Base-by-base conservation (phyloP, 2,329 filamentous ascomycete species). In the Penicillium sp. region DNA sequence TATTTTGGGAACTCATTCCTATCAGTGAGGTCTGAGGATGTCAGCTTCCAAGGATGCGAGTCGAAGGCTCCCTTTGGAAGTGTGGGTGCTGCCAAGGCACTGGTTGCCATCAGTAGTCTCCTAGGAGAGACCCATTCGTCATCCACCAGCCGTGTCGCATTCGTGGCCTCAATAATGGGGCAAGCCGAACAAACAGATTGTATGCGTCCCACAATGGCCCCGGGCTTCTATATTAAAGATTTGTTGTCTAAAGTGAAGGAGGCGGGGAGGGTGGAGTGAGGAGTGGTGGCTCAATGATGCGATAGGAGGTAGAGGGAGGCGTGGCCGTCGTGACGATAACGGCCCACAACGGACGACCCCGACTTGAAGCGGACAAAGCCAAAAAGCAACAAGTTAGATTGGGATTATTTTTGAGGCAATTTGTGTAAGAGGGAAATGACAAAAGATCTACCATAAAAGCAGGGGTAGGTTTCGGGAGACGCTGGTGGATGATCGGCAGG, bases 1-100 rank as follows among this genome's bases (percentile, higher is more conserved):
- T 70, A 61, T 65, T 71, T 65, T 72, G 70, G 64, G 72, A 74
- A 76, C 68, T 78, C 75, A 78, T 78, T 71, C 73, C 75, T 72
- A 61, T 62, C 60, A 66, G 60, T 56, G 47, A 59, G 52, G 54
- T 50, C 45, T 52, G 60, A 49, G 52, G 60, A 59, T 56, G 55
- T 54, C 33, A 52, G 43, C 48, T 43, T 61, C 57, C 56, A 59
- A 64, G 60, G 57, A 55, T 54, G 53, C 53, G 56, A 59, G 59
- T 64, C 51, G 52, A 67, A 62, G 61, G 61, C 62, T 66, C 65
- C 63, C 59, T 61, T 50, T 57, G 55, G 48, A 68, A 57, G 55
- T 60, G 53, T 64, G 59, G 55, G 57, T 65, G 61, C 66, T 64
- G 65, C 67, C 65, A 69, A 71, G 70, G 68, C 68, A 66, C 62